Base-by-base conservation (phyloP, 306 rosid species). In the Ochetophila trinervis region DNA sequence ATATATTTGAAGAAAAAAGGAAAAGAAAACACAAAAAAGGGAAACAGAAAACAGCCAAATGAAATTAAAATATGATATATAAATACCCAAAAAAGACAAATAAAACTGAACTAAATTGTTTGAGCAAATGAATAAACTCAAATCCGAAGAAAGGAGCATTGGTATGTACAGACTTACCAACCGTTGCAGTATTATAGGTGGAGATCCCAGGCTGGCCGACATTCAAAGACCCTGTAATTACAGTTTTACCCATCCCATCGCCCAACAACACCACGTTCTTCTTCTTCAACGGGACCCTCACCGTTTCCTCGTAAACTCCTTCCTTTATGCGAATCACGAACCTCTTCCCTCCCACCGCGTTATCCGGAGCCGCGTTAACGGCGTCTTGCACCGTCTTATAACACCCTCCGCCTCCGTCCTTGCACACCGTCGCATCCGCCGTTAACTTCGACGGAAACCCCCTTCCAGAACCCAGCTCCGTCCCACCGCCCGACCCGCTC, bases 241-340 rank as follows among this genome's bases (percentile, higher is more conserved):
- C 86, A 0, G 97, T 93, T 60, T 83, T 80, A 4, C 91, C 94
- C 72, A 80, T 84, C 0, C 97, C 99, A 1, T 87, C 96, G 0
- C 99, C 99, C 57, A 84, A 67, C 14, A 93, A 84, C n/a, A 90
- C 86, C 8, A 93, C 76, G 63, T 90, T 89, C 50, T 66, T 72
- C 76, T 90, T 93, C 70, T 70, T 79, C 1, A 86, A 40, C 66
- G 87, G 82, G 65, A 93, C 79, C 69, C 94, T 79, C 62, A 93
- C 96, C 14, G 57, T 93, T 62, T 93, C 99, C 10, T 83, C 87
- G 10, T 90, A 93, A 53, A 84, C 78, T 32, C 99, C 99, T 42
- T 73, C 86, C 69, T 71, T 89, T 6, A 93, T 83, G 16, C 65
- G 67, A 8, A 93, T 84, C 62, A 93, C 94, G 32, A 86, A 90